A percentile compares a stretch with the other conserved stretches of the same genome.
These are phyloP conservation scores for Leishmania major DNA, from an alignment of 208 protist genomes.

Conservation along the genomic window DNA sequence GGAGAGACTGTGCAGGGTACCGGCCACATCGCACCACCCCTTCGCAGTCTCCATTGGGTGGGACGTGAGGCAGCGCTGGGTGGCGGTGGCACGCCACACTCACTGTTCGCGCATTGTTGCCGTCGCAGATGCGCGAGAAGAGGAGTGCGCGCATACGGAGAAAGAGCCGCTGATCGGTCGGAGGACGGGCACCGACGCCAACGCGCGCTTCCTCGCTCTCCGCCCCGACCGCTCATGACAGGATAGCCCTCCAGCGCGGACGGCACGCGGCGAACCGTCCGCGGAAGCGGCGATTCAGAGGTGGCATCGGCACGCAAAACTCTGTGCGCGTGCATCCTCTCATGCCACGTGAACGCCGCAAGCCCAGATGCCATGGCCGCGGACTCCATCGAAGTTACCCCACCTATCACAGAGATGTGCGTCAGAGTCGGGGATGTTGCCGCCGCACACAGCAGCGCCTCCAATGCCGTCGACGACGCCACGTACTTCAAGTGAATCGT, in stretches of 20 bases:
- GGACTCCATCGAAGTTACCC: conserved; percentile 49
- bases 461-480: conserved; percentile 45
- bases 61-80: neutral
- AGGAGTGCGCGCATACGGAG: neutral
- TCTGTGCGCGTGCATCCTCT: neutral
- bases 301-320: neutral
- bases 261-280: neutral
- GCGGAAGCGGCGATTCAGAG: neutral
- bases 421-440: conserved; percentile 42
- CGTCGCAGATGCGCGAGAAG: neutral
- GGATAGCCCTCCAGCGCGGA: neutral
- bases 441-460: conserved; percentile 49
- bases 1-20: neutral
- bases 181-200: neutral
- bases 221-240: neutral
- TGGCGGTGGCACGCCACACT: neutral
- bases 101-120: neutral
- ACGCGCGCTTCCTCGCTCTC: neutral
- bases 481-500: conserved; percentile 51
- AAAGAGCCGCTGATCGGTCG: neutral
- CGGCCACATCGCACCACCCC: neutral
- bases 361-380: conserved; percentile 47
- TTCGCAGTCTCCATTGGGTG: neutral
- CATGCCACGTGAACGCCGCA: conserved; percentile 33
- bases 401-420: conserved; percentile 49